Percentiles rank a stretch among this genome's conserved stretches.
phyloP scores from a whole-genome alignment of 2,329 filamentous ascomycete species.

The Aspergillus floridensis region DNA sequence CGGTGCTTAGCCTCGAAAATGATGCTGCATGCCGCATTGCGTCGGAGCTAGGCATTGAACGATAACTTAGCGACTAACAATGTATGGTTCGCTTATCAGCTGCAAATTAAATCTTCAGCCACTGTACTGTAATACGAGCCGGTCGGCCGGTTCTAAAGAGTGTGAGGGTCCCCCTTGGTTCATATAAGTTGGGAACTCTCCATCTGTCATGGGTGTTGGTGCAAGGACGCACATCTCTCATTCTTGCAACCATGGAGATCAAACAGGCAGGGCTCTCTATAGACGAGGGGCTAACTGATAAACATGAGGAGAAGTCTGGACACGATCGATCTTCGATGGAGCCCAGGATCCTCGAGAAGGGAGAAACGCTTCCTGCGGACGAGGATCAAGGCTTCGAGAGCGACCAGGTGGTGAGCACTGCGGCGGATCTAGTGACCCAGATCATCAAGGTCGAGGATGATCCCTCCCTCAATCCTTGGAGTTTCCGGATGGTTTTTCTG shows the following conservation, averaged over 20 bases:
- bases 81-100: neutral
- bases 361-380: neutral
- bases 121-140: neutral
- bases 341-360: neutral
- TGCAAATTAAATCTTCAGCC: neutral
- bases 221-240: neutral
- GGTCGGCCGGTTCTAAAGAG: neutral
- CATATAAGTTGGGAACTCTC: neutral
- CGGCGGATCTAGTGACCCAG: conserved; percentile 2
- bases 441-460: conserved; percentile 6
- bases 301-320: neutral
- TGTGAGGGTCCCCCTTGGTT: neutral
- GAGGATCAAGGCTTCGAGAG: neutral
- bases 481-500: conserved; percentile 1
- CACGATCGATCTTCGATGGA: neutral
- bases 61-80: neutral
- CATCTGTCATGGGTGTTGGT: neutral
- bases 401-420: conserved; percentile 1
- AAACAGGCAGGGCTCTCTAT: neutral
- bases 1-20: neutral
- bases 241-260: neutral
- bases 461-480: neutral
- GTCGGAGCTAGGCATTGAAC: neutral
- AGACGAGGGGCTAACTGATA: neutral
- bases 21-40: neutral